Conservation (phyloP, 805 yeast species). For the Candida corydali region DNA sequence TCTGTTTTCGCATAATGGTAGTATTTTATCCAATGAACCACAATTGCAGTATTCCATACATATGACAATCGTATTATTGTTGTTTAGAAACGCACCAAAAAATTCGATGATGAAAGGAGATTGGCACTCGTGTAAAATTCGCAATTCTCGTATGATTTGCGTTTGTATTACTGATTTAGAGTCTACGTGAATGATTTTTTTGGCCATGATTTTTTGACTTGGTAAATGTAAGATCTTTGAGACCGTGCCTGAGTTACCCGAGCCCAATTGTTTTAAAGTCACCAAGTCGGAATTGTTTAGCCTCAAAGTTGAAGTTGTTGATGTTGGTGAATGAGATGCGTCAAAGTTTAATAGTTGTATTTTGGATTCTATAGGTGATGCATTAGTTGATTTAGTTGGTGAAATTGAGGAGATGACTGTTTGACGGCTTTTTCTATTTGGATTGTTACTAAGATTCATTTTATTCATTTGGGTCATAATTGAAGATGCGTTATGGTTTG, state of each 20-base stretch:
- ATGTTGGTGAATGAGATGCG: slow-evolving; percentile 23
- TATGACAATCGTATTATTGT: slow-evolving; percentile 68
- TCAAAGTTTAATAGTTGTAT: slow-evolving; percentile 7
- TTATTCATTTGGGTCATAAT: slow-evolving; percentile 25
- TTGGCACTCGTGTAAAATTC: slow-evolving; percentile 87
- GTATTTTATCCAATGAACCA: slow-evolving; percentile 82
- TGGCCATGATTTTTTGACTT: slow-evolving; percentile 83
- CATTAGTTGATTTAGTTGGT: slow-evolving; percentile 30
- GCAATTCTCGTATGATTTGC: slow-evolving; percentile 82
- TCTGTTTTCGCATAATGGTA: slow-evolving; percentile 42
- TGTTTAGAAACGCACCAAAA: slow-evolving; percentile 79
- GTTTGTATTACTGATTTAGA: slow-evolving; percentile 72
- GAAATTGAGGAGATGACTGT: slow-evolving; percentile 41
- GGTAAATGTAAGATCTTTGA: slow-evolving; percentile 86
- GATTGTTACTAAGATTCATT: slow-evolving; percentile 16
- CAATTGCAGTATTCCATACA: slow-evolving; percentile 97
- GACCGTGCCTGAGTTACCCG: slow-evolving; percentile 94
- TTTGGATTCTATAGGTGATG: slow-evolving; percentile 16
- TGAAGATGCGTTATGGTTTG: slow-evolving; percentile 14
- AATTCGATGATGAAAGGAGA: slow-evolving; percentile 82
- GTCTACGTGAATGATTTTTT: slow-evolving; percentile 82
- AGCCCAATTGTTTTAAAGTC: slow-evolving; percentile 73
- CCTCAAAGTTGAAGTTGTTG: slow-evolving; percentile 28
- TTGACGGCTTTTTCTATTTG: slow-evolving; percentile 24
- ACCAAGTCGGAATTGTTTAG: slow-evolving; percentile 59